Evolutionary conservation across 768 basidiomycete species (phyloP).

Genomic region (Boletus rufocinnamomeus): DNA sequence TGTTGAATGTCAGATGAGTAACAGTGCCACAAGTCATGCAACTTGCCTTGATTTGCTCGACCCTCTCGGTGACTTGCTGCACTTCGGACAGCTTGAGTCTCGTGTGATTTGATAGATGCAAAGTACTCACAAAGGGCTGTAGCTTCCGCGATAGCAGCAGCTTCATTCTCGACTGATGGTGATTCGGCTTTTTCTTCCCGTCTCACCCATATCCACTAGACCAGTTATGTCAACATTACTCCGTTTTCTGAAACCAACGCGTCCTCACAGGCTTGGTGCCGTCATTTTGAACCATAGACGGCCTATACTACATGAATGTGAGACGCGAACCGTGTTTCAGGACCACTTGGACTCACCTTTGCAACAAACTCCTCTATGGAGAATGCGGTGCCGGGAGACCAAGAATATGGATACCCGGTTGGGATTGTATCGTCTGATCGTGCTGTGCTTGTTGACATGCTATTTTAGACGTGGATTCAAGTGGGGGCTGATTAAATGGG

Average conservation of each 20-base stretch:
- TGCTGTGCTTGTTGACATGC: constrained; percentile 14
- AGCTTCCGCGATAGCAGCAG: constrained; percentile 49
- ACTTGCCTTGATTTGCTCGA: constrained; percentile 62
- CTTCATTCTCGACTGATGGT: constrained; percentile 13
- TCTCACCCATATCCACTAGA: constrained; percentile 70
- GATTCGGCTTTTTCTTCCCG: constrained; percentile 12
- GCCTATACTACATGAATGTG: constrained; percentile 52
- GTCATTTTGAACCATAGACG: constrained; percentile 78
- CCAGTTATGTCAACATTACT: background rate
- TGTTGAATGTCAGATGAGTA: constrained; percentile 4
- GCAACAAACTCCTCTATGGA: constrained; percentile 54
- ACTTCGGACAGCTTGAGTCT: constrained; percentile 41
- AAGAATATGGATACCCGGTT: constrained; percentile 50
- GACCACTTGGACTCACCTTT: constrained; percentile 42
- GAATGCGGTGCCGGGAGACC: constrained; percentile 45
- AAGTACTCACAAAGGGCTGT: constrained; percentile 41
- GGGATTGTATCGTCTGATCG: constrained; percentile 44
- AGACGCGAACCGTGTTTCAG: background rate
- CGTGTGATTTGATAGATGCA: background rate
- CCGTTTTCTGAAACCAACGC: background rate
- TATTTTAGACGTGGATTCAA: background rate
- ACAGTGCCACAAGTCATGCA: background rate
- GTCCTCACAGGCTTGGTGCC: constrained; percentile 68
- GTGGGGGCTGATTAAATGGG: background rate
- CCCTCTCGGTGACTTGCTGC: constrained; percentile 53